Percentiles rank a stretch among this genome's conserved stretches.
Conservation (phyloP, 257 asterid species). For the Solanum sejunctum region DNA sequence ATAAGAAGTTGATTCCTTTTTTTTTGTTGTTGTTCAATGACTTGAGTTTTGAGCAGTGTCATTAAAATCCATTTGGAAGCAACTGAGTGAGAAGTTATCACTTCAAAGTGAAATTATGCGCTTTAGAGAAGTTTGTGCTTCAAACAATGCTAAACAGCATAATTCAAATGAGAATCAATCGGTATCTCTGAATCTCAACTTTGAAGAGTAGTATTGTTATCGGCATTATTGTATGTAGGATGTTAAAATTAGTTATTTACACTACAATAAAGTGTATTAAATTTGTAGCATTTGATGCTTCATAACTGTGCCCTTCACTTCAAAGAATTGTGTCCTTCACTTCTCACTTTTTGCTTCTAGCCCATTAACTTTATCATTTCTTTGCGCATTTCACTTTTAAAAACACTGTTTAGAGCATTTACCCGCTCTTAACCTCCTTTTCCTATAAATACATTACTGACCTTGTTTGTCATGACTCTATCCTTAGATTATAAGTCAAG, state of each 20-base stretch:
- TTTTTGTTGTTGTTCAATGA: neutral
- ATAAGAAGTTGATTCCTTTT: neutral
- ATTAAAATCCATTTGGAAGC: neutral
- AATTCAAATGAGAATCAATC: neutral
- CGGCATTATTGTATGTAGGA: neutral
- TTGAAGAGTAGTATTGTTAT: neutral
- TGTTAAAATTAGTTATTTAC: neutral
- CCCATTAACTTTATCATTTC: neutral
- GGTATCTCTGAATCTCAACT: neutral
- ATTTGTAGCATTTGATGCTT: neutral
- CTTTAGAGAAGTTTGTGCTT: neutral
- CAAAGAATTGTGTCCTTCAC: neutral
- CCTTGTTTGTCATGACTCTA: neutral
- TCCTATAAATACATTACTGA: neutral
- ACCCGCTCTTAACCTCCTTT: neutral
- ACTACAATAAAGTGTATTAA: neutral
- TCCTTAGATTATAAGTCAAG: neutral
- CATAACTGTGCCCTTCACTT: neutral
- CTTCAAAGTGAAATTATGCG: neutral
- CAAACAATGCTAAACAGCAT: neutral
- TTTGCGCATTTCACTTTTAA: neutral
- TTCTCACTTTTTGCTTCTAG: neutral
- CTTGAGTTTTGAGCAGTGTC: neutral
- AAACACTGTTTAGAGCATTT: neutral
- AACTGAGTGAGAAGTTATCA: neutral